Conservation (phyloP, 1,284 basidiomycete species). For the Naganishia sp. region DNA sequence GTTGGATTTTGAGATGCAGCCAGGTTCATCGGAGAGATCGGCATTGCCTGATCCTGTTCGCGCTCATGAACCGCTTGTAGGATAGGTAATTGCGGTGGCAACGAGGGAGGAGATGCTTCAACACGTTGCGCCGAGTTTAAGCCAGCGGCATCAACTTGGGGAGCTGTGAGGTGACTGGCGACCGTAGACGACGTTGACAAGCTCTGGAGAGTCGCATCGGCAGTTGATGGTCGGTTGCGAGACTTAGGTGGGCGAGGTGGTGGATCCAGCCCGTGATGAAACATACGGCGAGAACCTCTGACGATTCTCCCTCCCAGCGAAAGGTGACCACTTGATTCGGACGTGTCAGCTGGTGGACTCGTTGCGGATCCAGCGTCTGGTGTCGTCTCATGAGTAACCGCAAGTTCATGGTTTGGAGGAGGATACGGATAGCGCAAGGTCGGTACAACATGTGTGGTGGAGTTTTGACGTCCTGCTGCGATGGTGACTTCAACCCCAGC, state of each 20-base stretch:
- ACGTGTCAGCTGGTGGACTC: too few species aligned
- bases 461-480: background rate
- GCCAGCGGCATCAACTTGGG: background rate
- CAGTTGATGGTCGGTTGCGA: conserved; percentile 2
- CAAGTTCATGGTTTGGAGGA: background rate
- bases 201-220: conserved; percentile 4
- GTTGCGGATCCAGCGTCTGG: too few species aligned
- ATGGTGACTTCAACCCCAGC: background rate
- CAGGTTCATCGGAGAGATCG: conserved; percentile 5
- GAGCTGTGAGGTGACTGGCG: background rate
- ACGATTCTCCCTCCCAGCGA: conserved; percentile 4
- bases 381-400: too few species aligned
- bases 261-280: background rate
- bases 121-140: background rate
- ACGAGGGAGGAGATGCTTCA: background rate
- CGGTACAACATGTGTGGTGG: background rate
- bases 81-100: background rate
- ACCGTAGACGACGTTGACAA: background rate
- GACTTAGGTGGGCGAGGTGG: conserved; percentile 14
- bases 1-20: background rate
- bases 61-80: background rate
- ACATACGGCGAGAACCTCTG: background rate
- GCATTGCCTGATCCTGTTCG: background rate
- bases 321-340: background rate
- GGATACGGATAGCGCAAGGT: conserved; percentile 1